Evolutionary conservation across 768 basidiomycete genomes (phyloP).

Genomic region (Neoboletus brunneissimus): DNA sequence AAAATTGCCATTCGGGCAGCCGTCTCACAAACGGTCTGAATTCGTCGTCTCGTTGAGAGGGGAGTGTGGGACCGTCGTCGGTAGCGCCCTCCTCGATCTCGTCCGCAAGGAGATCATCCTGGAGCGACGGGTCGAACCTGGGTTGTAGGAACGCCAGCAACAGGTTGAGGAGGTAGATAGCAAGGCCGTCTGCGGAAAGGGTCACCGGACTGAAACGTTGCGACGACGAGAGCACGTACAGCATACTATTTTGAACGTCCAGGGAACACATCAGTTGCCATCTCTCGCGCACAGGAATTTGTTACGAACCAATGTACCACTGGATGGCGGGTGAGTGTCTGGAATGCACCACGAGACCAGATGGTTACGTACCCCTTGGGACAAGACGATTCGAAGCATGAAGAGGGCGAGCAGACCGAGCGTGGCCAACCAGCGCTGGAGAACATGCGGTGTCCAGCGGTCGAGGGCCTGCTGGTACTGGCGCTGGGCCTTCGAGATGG

Average conservation of each 20-base stretch:
- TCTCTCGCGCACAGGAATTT: background rate
- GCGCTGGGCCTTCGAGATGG: conserved; percentile 50
- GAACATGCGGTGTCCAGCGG: conserved; percentile 83
- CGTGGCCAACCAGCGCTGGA: conserved; percentile 88
- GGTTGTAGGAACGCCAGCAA: conserved; percentile 97
- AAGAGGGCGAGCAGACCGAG: conserved; percentile 71
- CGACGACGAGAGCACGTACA: conserved; percentile 46
- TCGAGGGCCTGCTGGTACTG: conserved; percentile 90
- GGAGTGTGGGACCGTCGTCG: conserved; percentile 55
- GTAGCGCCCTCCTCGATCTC: conserved; percentile 92
- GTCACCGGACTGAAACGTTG: conserved; percentile 1
- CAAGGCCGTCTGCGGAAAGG: conserved; percentile 66
- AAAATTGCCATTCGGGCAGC: conserved; percentile 96
- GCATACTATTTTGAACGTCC: conserved; percentile 46
- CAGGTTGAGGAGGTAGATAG: conserved; percentile 94
- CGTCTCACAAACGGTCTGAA: conserved; percentile 96
- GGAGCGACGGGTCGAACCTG: conserved; percentile 93
- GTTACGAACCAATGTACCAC: conserved; percentile 88
- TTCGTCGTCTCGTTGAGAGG: conserved; percentile 81
- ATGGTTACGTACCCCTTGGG: conserved; percentile 73
- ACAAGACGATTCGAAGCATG: conserved; percentile 77
- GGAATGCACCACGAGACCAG: background rate
- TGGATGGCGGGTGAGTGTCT: conserved; percentile 29
- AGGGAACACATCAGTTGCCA: background rate
- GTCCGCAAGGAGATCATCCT: conserved; percentile 89